Evolutionary conservation across 2,329 filamentous ascomycete genomes (phyloP), one percentile per base, ranked within the genome.

Genomic region (Colletotrichum gloeosporioides): DNA sequence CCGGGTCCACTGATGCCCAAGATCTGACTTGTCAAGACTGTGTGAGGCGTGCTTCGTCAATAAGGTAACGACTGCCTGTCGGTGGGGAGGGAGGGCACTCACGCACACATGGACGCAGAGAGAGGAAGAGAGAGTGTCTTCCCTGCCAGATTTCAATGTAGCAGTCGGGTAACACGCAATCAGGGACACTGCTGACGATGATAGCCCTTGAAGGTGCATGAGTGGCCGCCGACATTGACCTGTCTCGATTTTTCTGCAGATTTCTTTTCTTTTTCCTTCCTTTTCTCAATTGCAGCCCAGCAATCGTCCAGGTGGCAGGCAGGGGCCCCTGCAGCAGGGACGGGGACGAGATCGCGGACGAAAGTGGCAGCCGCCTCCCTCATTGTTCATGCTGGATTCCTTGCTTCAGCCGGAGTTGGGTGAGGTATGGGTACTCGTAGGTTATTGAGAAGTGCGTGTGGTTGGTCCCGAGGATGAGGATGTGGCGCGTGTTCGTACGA

Each of bases 301-400:
- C 22, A 55, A 22, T 53, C 49, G 34, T 69, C 74, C 64, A 66
- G 63, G 64, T 73, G 70, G 65, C 73, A 69, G 63, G 69, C 73
- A 63, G 61, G 49, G 57, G 29, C n/a, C 34, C 16, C 16, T 22
- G 29, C n/a, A 13, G 22, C 25, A 29, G 57, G n/a, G 27, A 63
- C 8, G n/a, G 53, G 44, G 44, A 53, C 12, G 44, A 25, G 44
- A 53, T 53, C 44, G 44, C 12, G 44, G n/a, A 53, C 44, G 44
- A 53, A 25, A 55, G 22, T 69, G 66, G 66, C 44, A 61, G 66
- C 32, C 22, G 22, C 15, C 32, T 57, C 49, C 66, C 49, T 57
- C 53, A 29, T n/a, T 39, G 44, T 53, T 25, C 6, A 53, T 53
- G 44, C 31, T 59, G 25, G 25, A 25, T 59, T 59, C 25, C 55